Base-by-base conservation (phyloP, 345 rosid genomes). In the Clarkia xantiana region DNA sequence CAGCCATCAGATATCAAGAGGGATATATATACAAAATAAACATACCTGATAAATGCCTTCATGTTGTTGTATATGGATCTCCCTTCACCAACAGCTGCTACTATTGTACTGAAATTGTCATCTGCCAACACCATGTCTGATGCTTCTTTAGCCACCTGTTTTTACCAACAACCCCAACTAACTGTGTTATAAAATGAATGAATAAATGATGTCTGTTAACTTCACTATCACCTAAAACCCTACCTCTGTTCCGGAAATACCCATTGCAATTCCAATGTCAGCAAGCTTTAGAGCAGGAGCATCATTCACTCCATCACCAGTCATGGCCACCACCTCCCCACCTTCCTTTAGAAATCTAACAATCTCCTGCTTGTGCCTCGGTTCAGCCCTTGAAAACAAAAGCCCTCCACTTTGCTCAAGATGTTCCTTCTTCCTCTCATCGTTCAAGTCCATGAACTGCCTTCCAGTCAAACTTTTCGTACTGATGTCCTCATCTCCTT, bases 311-410 rank as follows among this genome's bases (percentile, higher is more conserved):
- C 96, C 98, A 67, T 91, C 98, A 54, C 96, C 96, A 16, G 98
- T 91, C 98, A 91, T 91, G 23, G 98, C 96, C 56, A 91, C 98
- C 15, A 91, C 98, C 70, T 91, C 98, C n/a, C 93, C 94, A 50
- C 84, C 94, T 66, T 76, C 96, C 73, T 91, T 84, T 47, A 91
- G 98, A 73, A 86, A 56, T 71, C 94, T 81, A 36, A 91, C 98
- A 62, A 91, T 91, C 64, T 91, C 98, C 67, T 91, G 98, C 61
- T 91, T 91, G 68, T 91, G 98, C 66, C 73, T 73, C 44, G 98
- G 98, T 66, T 91, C 98, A 42, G 98, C 96, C 78, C 98, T 78
- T 3, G 98, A 91, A 73, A 91, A 84, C 55, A 86, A 49, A 9
- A 86, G 72, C 51, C 98, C 94, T 60, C 86, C 94, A 55, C 52